phyloP scores from a whole-genome alignment of 2,329 filamentous ascomycete species.

The Xylaria sp. region DNA sequence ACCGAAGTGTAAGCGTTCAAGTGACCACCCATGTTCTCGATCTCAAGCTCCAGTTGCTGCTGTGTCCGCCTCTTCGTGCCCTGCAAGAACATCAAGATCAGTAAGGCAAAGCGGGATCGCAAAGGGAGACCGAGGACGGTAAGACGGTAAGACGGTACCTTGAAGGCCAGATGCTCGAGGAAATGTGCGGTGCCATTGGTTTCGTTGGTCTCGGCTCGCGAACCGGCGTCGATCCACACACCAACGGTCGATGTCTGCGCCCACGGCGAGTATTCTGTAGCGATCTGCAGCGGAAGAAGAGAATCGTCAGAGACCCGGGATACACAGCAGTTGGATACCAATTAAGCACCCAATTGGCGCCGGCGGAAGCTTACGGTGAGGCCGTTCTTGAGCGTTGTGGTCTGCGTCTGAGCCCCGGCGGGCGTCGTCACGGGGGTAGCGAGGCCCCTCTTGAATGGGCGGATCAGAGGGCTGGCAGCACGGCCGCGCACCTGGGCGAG shows the following conservation, averaged over 20 bases:
- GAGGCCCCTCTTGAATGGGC: constrained; percentile 84
- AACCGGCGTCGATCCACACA: constrained; percentile 99
- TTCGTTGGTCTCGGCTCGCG: constrained; percentile 96
- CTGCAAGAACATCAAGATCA: constrained; percentile 56
- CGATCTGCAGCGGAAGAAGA: constrained; percentile 71
- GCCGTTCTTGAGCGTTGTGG: constrained; percentile 96
- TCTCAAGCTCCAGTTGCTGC: constrained; percentile 98
- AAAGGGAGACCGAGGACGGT: constrained; percentile 17
- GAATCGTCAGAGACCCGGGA: constrained; percentile 28
- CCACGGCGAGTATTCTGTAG: constrained; percentile 97
- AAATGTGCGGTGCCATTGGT: constrained; percentile 99
- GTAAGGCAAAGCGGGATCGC: constrained; percentile 26
- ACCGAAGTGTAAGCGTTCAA: constrained; percentile 99
- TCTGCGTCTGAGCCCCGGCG: constrained; percentile 84
- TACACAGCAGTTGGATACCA: constrained; percentile 12
- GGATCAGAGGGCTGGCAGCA: constrained; percentile 81
- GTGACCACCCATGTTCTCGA: constrained; percentile 99
- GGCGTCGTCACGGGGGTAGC: constrained; percentile 79
- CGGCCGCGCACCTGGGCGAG: constrained; percentile 91
- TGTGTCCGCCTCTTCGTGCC: constrained; percentile 94
- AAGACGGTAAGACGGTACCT: constrained; percentile 67
- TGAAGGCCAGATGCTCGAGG: constrained; percentile 99
- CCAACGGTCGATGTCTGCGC: constrained; percentile 98
- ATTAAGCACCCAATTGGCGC: constrained; percentile 45
- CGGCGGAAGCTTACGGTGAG: constrained; percentile 77